These are phyloP conservation scores for Mentha longifolia DNA, from an alignment of 257 asterid species.

Conservation along the genomic window DNA sequence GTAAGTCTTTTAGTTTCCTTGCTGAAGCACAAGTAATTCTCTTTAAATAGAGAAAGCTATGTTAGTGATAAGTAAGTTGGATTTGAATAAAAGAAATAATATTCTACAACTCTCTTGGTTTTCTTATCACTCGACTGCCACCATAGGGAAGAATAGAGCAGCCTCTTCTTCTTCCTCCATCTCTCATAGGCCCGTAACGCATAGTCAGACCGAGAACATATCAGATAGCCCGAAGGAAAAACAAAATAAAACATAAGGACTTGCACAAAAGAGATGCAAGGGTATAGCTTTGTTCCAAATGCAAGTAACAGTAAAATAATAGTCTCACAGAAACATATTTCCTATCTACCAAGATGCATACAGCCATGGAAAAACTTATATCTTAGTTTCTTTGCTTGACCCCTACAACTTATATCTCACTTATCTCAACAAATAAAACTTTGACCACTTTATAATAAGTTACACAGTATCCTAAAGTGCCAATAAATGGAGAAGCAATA, in stretches of 20 bases:
- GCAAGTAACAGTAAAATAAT: not conserved
- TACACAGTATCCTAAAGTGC: conserved; percentile 10
- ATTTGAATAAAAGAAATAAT: no score
- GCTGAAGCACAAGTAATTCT: no score
- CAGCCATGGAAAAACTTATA: conserved; percentile 12
- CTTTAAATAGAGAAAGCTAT: no score
- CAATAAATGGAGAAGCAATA: not conserved
- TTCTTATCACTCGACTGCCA: no score
- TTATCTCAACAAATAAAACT: conserved; percentile 4
- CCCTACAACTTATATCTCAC: not conserved
- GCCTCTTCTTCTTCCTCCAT: no score
- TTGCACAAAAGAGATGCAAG: conserved; percentile 17
- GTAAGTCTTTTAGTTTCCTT: no score
- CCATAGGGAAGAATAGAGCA: not conserved
- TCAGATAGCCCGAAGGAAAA: not conserved
- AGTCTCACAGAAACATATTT: not conserved
- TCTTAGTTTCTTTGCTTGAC: conserved; percentile 15
- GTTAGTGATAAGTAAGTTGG: no score
- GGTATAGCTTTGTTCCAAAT: not conserved
- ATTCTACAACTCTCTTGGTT: no score
- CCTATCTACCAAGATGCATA: not conserved
- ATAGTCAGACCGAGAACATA: no score
- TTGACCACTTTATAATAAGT: not conserved
- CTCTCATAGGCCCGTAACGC: no score
- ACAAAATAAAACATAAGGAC: not conserved